These are phyloP conservation scores for Acrodontium crateriforme DNA, from an alignment of 2,329 filamentous ascomycete species.

Conservation along the genomic window DNA sequence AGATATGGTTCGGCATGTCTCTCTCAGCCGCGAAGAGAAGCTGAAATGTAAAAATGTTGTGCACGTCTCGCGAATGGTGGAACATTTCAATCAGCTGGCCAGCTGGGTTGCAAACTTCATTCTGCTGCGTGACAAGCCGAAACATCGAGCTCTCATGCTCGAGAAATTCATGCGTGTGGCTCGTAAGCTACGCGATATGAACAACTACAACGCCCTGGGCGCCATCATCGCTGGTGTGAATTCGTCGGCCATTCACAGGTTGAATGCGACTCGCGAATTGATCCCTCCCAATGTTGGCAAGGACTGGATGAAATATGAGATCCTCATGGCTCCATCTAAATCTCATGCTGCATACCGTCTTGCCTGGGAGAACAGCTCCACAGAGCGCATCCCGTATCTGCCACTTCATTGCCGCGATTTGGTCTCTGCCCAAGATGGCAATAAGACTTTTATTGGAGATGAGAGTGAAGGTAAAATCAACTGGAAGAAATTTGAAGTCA, in stretches of 20 bases:
- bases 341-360: slow-evolving; percentile 91
- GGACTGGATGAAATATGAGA: slow-evolving; percentile 73
- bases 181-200: slow-evolving; percentile 67
- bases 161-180: slow-evolving; percentile 95
- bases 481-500: slow-evolving; percentile 96
- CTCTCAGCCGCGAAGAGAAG: slow-evolving; percentile 47
- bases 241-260: slow-evolving; percentile 69
- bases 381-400: slow-evolving; percentile 84
- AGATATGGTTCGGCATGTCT: slow-evolving; percentile 85
- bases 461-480: slow-evolving; percentile 46
- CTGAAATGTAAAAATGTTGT: slow-evolving; percentile 48
- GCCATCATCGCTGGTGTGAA: slow-evolving; percentile 89
- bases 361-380: slow-evolving; percentile 88
- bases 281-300: slow-evolving; percentile 60
- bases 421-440: slow-evolving; percentile 83
- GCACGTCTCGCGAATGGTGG: slow-evolving; percentile 89
- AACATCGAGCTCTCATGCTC: slow-evolving; percentile 78
- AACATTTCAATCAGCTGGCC: slow-evolving; percentile 54
- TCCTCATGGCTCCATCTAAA: slow-evolving; percentile 86
- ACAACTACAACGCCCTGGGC: slow-evolving; percentile 96
- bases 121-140: slow-evolving; percentile 83
- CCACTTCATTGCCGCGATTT: slow-evolving; percentile 81
- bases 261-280: slow-evolving; percentile 64
- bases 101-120: slow-evolving; percentile 41
- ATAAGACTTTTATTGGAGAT: slow-evolving; percentile 68